These are phyloP conservation scores for Corinectria fuckeliana DNA, from an alignment of 2,329 filamentous ascomycete species.

Conservation along the genomic window DNA sequence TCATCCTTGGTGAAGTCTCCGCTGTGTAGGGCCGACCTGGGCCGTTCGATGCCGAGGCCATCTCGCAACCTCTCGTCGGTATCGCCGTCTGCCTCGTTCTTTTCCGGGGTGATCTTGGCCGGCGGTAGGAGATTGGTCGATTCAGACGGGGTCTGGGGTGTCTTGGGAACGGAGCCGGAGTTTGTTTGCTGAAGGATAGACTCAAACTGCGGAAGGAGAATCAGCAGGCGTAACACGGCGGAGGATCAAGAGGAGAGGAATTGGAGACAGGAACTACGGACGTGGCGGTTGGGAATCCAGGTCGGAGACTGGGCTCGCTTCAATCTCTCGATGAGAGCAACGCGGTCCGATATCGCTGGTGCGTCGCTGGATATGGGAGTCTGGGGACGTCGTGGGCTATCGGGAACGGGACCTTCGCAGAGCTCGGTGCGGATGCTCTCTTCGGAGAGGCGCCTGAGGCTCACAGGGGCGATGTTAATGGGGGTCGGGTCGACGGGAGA, in stretches of 20 bases:
- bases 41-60: conserved; percentile 76
- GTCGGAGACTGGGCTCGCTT: conserved; percentile 80
- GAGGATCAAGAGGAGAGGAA: background rate
- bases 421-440: conserved; percentile 67
- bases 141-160: conserved; percentile 43
- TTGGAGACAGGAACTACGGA: conserved; percentile 42
- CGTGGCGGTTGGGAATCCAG: conserved; percentile 73
- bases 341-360: conserved; percentile 63
- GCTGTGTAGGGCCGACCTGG: conserved; percentile 76
- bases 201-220: conserved; percentile 43
- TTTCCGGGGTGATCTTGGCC: conserved; percentile 57
- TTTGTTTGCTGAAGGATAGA: conserved; percentile 41
- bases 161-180: conserved; percentile 21
- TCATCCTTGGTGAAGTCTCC: conserved; percentile 66
- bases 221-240: conserved; percentile 21
- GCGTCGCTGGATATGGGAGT: conserved; percentile 35
- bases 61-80: conserved; percentile 55
- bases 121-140: conserved; percentile 53
- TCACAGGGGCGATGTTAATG: conserved; percentile 23
- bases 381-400: conserved; percentile 45
- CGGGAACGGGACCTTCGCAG: conserved; percentile 62
- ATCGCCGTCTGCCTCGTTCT: conserved; percentile 37
- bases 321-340: conserved; percentile 81
- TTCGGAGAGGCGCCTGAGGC: conserved; percentile 54
- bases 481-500: conserved; percentile 34